Evolutionary conservation across 2,329 filamentous ascomycete species (phyloP).

Genomic region (Beauveria medogensis): DNA sequence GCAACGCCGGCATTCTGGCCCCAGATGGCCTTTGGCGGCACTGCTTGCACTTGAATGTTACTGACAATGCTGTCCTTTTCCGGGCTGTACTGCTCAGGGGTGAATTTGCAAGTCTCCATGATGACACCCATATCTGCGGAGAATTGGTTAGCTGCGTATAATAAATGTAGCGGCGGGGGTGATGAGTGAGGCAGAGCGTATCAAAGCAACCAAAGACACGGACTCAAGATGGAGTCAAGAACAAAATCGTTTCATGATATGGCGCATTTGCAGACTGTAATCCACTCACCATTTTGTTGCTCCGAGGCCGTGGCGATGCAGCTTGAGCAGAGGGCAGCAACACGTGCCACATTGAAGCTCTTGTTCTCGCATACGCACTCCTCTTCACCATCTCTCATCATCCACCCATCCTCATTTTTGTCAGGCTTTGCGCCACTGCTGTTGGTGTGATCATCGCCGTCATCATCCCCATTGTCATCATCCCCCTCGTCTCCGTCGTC

Average conservation of each 20-base stretch:
- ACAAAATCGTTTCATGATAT: neutral
- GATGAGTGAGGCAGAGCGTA: no score
- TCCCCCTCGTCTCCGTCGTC: neutral
- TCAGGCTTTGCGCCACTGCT: neutral
- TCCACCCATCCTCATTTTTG: slow-evolving; percentile 13
- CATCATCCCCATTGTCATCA: neutral
- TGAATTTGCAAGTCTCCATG: slow-evolving; percentile 28
- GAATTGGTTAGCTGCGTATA: neutral
- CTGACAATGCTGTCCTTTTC: slow-evolving; percentile 24
- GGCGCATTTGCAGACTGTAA: neutral
- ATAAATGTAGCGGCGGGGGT: neutral
- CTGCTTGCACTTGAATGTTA: slow-evolving; percentile 27
- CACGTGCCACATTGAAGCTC: slow-evolving; percentile 31
- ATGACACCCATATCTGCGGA: slow-evolving; percentile 28
- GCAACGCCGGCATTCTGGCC: slow-evolving; percentile 13
- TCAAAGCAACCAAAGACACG: neutral
- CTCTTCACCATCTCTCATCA: slow-evolving; percentile 21
- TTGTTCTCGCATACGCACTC: slow-evolving; percentile 30
- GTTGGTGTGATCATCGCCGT: neutral
- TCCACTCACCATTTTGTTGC: slow-evolving; percentile 24
- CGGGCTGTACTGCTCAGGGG: slow-evolving; percentile 21
- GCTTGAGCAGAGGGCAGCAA: slow-evolving; percentile 31
- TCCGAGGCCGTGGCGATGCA: slow-evolving; percentile 27
- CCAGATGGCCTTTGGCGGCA: slow-evolving; percentile 17
- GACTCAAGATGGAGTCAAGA: neutral